phyloP scores from a whole-genome alignment of 306 rosid species.

The Rosa chinensis region DNA sequence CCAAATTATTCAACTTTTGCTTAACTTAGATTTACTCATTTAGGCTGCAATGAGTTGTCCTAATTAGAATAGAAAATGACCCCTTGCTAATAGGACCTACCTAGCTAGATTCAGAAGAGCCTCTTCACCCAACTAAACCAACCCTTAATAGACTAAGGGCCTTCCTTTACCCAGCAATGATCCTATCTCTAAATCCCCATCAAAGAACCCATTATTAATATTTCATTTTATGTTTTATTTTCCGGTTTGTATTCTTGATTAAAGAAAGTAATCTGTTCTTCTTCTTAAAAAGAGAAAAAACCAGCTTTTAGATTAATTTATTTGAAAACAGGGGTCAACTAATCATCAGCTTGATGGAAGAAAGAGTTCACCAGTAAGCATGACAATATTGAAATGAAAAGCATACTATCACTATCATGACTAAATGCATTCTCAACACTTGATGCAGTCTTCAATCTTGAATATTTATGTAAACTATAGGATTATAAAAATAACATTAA shows the following conservation, averaged over 20 bases:
- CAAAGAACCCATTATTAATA: background rate
- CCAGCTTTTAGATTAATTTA: background rate
- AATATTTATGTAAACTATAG: background rate
- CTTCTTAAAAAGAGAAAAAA: background rate
- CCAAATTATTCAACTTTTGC: conserved; percentile 7
- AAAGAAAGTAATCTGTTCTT: background rate
- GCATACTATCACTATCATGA: background rate
- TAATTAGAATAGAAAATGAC: conserved; percentile 9
- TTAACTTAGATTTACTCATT: background rate
- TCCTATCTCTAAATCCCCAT: background rate
- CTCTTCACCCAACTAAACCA: background rate
- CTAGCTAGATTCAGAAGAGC: background rate
- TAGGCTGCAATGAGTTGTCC: conserved; percentile 33
- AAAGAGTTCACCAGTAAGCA: conserved; percentile 22
- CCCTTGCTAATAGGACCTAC: background rate
- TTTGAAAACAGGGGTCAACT: conserved; percentile 12
- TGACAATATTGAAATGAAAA: conserved; percentile 22
- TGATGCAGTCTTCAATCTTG: background rate
- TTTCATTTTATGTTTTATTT: background rate
- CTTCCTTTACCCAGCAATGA: background rate
- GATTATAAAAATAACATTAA: background rate
- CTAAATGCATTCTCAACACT: conserved; percentile 7
- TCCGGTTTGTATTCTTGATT: background rate
- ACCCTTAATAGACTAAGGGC: background rate
- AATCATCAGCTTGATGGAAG: conserved; percentile 12